Base-by-base conservation (phyloP, 768 basidiomycete species). In the Pleurotus cornucopiae region DNA sequence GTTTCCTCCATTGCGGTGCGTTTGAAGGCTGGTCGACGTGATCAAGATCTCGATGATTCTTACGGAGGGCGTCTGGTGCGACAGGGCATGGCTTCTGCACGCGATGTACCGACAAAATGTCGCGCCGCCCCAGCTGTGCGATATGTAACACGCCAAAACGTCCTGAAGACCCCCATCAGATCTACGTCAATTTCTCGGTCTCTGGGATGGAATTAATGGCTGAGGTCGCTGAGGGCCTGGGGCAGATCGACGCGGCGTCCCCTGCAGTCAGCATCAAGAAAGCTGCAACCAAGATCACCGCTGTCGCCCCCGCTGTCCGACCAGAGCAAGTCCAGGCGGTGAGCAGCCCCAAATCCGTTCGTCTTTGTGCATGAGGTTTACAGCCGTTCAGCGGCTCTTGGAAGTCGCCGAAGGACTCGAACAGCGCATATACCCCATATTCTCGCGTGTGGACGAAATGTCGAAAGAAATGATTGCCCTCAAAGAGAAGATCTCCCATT, bases 31-130 rank as follows among this genome's bases (percentile, higher is more conserved):
- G 3, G n/a, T 21, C 41, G n/a, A 20, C 23, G 23, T 53, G 20
- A 18, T 39, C 51, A 51, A 12, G 30, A 34, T 34, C 30, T 14
- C 49, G 49, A 18, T 11, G 37, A 12, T 30, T 21, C 21, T 34
- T 20, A 20, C 23, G 46, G 41, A n/a, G 37, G 21, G 4, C 11
- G 13, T 18, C 7, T 30, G 23, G 14, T 14, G 16, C 13, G 16
- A 26, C 26, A 53, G 51, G 51, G 11, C 51, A 53, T 41, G 51
- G 51, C 9, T 53, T 40, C 39, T 53, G 51, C 39, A 41, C 20
- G 3, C n/a, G 7, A 20, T 53, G 51, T n/a, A 53, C 51, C 18
- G 20, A 41, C 34, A 38, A 23, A 12, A 53, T 53, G 51, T n/a
- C 51, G 12, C 20, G n/a, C 6, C 51, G 51, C 11, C 21, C 51